These are phyloP conservation scores for Talaromyces verruculosus DNA, from an alignment of 2,329 filamentous ascomycete genomes.

Conservation along the genomic window DNA sequence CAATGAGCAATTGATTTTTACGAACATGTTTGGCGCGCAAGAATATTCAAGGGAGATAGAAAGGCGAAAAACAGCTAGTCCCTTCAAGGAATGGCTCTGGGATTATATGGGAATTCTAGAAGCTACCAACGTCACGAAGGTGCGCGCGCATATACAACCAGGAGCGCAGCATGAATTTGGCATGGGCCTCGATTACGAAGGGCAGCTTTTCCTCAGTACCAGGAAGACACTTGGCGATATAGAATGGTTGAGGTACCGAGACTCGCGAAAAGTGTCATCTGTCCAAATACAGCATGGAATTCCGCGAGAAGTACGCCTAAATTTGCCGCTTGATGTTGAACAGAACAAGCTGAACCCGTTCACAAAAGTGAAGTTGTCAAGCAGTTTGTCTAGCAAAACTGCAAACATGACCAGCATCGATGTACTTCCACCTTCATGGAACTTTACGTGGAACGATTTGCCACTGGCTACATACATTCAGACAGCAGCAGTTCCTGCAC, in stretches of 20 bases:
- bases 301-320: slow-evolving; percentile 39
- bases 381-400: slow-evolving; percentile 32
- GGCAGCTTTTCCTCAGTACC: slow-evolving; percentile 51
- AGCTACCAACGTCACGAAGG: slow-evolving; percentile 38
- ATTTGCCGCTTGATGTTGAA: slow-evolving; percentile 41
- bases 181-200: slow-evolving; percentile 55
- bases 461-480: slow-evolving; percentile 51
- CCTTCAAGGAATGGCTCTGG: slow-evolving; percentile 42
- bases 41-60: slow-evolving; percentile 51
- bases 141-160: slow-evolving; percentile 35
- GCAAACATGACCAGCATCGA: slow-evolving; percentile 44
- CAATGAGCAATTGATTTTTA: slow-evolving; percentile 50
- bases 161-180: slow-evolving; percentile 51
- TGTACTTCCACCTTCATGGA: slow-evolving; percentile 40
- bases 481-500: slow-evolving; percentile 48
- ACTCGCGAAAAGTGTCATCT: slow-evolving; percentile 37
- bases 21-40: slow-evolving; percentile 55
- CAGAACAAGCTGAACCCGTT: slow-evolving; percentile 37
- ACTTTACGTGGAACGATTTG: slow-evolving; percentile 45
- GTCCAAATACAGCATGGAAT: slow-evolving; percentile 39
- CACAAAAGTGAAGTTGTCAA: slow-evolving; percentile 31
- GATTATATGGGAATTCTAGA: slow-evolving; percentile 40
- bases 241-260: slow-evolving; percentile 44
- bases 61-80: slow-evolving; percentile 35
- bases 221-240: slow-evolving; percentile 41